Percentiles rank a stretch among this genome's conserved stretches.
Conservation (phyloP, 2,329 filamentous ascomycete genomes). For the Colletotrichum sp. region DNA sequence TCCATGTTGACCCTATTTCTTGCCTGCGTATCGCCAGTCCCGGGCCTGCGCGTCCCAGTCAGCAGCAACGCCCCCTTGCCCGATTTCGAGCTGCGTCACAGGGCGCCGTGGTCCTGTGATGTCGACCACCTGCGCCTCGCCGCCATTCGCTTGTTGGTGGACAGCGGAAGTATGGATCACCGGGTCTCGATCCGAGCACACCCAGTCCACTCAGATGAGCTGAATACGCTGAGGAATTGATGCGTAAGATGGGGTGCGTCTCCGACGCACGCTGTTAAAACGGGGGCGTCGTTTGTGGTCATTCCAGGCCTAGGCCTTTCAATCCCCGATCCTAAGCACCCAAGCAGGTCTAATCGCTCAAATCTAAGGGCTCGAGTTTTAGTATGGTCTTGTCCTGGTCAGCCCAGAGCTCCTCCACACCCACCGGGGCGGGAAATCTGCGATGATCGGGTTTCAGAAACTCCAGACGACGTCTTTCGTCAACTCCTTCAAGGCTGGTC, state of each 20-base stretch:
- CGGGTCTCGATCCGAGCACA: neutral
- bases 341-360: neutral
- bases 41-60: neutral
- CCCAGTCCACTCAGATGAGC: neutral
- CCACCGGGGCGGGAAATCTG: slow-evolving; percentile 13
- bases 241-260: slow-evolving; percentile 5
- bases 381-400: neutral
- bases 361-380: neutral
- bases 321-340: neutral
- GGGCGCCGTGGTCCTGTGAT: slow-evolving; percentile 20
- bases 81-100: slow-evolving; percentile 7
- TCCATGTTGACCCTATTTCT: neutral
- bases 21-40: neutral
- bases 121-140: slow-evolving; percentile 17
- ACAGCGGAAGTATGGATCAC: slow-evolving; percentile 7
- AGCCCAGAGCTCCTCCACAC: neutral
- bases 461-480: slow-evolving; percentile 3
- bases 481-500: neutral
- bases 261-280: neutral
- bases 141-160: slow-evolving; percentile 1
- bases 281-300: neutral
- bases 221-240: slow-evolving; percentile 12
- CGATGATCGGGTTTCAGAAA: slow-evolving; percentile 16
- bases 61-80: neutral
- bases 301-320: neutral